Percentiles rank a stretch among this genome's conserved stretches.
Evolutionary conservation across 176 grass and related monocot genomes (phyloP).

Genomic region (Elymus sibiricus): DNA sequence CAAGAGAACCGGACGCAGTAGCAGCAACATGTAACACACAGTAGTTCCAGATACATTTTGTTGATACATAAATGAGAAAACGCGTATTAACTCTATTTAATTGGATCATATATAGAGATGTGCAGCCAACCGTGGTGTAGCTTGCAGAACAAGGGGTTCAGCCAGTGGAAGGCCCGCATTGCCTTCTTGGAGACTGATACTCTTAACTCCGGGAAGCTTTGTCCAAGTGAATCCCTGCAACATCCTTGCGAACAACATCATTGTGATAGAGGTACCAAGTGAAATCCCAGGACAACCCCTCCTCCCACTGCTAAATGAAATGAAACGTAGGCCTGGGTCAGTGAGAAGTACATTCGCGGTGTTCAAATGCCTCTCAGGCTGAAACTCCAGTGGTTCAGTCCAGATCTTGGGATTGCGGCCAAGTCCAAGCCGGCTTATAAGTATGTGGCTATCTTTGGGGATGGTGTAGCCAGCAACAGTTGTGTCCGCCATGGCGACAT

Average conservation of each 20-base stretch:
- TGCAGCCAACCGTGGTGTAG: not conserved
- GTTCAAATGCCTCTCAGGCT: not conserved
- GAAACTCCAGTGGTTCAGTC: not conserved
- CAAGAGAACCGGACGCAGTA: too few species aligned
- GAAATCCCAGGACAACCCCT: slow-evolving; percentile 17
- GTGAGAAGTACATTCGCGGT: slow-evolving; percentile 4
- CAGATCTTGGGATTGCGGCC: not conserved
- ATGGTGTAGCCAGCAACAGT: too few species aligned
- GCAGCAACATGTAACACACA: too few species aligned
- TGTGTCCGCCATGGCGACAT: too few species aligned
- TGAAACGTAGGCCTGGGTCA: slow-evolving; percentile 28
- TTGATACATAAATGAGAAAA: not conserved
- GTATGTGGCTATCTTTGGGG: too few species aligned
- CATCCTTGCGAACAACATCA: slow-evolving; percentile 35
- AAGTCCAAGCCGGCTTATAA: not conserved
- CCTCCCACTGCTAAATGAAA: slow-evolving; percentile 37
- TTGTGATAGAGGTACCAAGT: slow-evolving; percentile 3
- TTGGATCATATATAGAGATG: not conserved
- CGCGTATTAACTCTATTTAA: not conserved
- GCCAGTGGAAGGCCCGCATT: not conserved
- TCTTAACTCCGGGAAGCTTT: not conserved
- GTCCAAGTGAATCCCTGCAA: slow-evolving; percentile 44
- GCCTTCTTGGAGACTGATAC: not conserved
- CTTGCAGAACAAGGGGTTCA: not conserved
- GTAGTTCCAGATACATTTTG: too few species aligned